Evolutionary conservation across 1,284 basidiomycete genomes (phyloP).

Genomic region (Heterobasidion irregulare): DNA sequence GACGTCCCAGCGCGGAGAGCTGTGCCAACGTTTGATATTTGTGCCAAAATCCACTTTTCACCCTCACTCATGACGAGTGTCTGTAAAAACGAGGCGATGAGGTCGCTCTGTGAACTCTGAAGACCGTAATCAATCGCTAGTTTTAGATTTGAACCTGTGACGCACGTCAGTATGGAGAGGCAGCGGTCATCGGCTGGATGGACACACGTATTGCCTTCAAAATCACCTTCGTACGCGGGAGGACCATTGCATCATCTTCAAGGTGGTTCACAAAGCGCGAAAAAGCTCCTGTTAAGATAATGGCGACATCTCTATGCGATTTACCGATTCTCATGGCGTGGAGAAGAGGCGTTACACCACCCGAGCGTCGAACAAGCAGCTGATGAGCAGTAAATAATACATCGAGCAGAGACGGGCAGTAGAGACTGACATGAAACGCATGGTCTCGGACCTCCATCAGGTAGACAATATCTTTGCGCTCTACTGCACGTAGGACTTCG

Average conservation of each 20-base stretch:
- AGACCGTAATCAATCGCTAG: slow-evolving; percentile 78
- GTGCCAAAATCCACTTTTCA: slow-evolving; percentile 65
- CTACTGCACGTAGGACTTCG: slow-evolving; percentile 68
- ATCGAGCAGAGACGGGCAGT: slow-evolving; percentile 2
- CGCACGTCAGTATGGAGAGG: not conserved
- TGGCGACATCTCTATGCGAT: slow-evolving; percentile 67
- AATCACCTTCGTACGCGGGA: slow-evolving; percentile 53
- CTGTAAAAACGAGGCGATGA: slow-evolving; percentile 77
- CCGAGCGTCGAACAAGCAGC: slow-evolving; percentile 66
- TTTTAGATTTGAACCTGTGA: slow-evolving; percentile 68
- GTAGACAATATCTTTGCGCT: slow-evolving; percentile 64
- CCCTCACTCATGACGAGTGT: slow-evolving; percentile 83
- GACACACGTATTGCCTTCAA: slow-evolving; percentile 65
- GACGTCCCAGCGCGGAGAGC: slow-evolving; percentile 54
- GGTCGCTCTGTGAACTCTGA: slow-evolving; percentile 66
- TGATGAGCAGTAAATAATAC: slow-evolving; percentile 19
- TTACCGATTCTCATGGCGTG: slow-evolving; percentile 76
- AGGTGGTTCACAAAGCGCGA: slow-evolving; percentile 76
- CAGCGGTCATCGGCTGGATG: not conserved
- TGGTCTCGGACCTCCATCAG: slow-evolving; percentile 74
- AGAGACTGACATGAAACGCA: slow-evolving; percentile 57
- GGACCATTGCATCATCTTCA: slow-evolving; percentile 58
- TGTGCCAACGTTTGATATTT: slow-evolving; percentile 48
- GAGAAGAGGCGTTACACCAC: slow-evolving; percentile 67
- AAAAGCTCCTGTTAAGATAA: slow-evolving; percentile 70